Conservation (phyloP, 2,329 filamentous ascomycete genomes). For the Microcyclospora pomicola region DNA sequence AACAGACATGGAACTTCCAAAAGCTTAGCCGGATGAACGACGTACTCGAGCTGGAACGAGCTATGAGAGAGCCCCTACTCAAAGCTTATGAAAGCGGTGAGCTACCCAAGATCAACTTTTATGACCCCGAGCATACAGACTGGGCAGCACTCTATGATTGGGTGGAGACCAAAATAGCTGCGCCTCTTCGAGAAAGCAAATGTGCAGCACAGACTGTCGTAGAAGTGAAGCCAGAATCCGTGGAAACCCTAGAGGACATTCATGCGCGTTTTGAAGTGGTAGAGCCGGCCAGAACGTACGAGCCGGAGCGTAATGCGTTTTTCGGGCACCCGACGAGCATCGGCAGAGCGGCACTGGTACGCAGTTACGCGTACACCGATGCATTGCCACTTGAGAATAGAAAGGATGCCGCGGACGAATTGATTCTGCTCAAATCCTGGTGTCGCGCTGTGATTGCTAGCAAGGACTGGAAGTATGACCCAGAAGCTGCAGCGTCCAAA, state of each 20-base stretch:
- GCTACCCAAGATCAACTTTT: constrained; percentile 48
- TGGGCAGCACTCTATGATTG: constrained; percentile 55
- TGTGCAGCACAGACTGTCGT: too few relatives aligned
- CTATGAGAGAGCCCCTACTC: constrained; percentile 53
- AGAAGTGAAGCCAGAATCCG: background rate
- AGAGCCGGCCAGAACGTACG: constrained; percentile 4
- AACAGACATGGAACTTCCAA: constrained; percentile 24
- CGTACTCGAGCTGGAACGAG: constrained; percentile 39
- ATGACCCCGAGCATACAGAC: constrained; percentile 51
- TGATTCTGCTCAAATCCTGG: constrained; percentile 29
- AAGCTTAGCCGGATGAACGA: constrained; percentile 10
- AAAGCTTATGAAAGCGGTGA: constrained; percentile 50
- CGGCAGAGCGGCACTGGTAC: constrained; percentile 3
- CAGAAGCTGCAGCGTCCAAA: constrained; percentile 27
- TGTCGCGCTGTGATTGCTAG: constrained; percentile 33
- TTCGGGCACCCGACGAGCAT: constrained; percentile 10
- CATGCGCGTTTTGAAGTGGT: constrained; percentile 7
- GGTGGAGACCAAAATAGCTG: constrained; percentile 37
- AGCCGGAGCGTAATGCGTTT: constrained; percentile 9
- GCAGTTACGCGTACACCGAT: constrained; percentile 4
- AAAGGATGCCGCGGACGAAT: constrained; percentile 4
- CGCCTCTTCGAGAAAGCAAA: background rate
- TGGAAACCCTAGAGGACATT: background rate
- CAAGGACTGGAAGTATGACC: constrained; percentile 26
- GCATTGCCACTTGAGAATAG: constrained; percentile 8